These are phyloP conservation scores for Suillus subalutaceus DNA, from an alignment of 768 basidiomycete genomes.

Conservation along the genomic window DNA sequence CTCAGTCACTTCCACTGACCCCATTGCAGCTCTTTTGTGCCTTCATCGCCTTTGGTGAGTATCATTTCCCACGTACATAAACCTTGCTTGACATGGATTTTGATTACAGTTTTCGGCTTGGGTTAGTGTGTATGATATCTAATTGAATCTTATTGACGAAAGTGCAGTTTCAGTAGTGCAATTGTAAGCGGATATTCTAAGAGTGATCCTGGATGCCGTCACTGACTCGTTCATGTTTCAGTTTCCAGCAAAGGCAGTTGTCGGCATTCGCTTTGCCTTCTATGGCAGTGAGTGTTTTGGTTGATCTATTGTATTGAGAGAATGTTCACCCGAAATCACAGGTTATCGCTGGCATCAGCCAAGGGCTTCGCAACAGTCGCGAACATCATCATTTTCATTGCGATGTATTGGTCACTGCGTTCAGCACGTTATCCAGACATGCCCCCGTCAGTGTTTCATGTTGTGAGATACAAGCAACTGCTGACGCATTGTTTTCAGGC, in stretches of 20 bases:
- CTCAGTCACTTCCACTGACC: not conserved
- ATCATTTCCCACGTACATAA: not conserved
- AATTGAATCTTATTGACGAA: not conserved
- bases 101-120: conserved; percentile 28
- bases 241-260: conserved; percentile 25
- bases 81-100: conserved; percentile 20
- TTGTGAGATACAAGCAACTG: not conserved
- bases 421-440: conserved; percentile 20
- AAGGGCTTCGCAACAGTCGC: conserved; percentile 12
- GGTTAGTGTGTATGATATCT: conserved; percentile 22
- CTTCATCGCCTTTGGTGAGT: conserved; percentile 26
- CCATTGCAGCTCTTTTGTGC: conserved; percentile 20
- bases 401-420: conserved; percentile 25
- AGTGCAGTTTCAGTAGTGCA: conserved; percentile 26
- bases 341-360: conserved; percentile 19
- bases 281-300: conserved; percentile 23
- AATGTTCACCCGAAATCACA: conserved; percentile 4
- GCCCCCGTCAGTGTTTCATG: conserved; percentile 15
- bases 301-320: not conserved
- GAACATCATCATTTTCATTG: conserved; percentile 19
- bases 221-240: conserved; percentile 21
- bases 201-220: not conserved
- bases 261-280: conserved; percentile 20
- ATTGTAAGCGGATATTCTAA: conserved; percentile 21
- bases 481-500: conserved; percentile 16